These are phyloP conservation scores for Mallotus japonicus DNA, from an alignment of 441 rosid species.

Conservation along the genomic window DNA sequence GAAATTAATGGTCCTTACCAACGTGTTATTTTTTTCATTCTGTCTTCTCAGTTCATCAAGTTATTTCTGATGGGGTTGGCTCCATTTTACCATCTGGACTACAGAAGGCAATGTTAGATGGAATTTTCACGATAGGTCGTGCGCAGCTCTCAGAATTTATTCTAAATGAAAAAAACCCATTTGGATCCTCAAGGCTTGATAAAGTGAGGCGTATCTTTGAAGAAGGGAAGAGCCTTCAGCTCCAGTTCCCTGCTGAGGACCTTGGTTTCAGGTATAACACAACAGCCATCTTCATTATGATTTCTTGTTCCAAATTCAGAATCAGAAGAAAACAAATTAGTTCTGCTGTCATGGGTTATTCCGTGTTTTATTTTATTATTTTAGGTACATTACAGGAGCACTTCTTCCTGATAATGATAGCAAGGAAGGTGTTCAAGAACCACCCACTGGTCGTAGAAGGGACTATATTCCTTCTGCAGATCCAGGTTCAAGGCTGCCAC, in stretches of 20 bases:
- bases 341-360: background rate
- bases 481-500: constrained; percentile 91
- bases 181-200: constrained; percentile 74
- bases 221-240: constrained; percentile 94
- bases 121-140: constrained; percentile 79
- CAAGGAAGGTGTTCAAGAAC: constrained; percentile 27
- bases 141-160: constrained; percentile 74
- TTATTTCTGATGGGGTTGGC: constrained; percentile 49
- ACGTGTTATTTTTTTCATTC: constrained; percentile 2
- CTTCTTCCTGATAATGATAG: constrained; percentile 52
- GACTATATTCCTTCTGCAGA: constrained; percentile 76
- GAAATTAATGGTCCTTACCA: background rate
- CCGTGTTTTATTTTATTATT: background rate
- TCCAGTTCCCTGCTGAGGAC: constrained; percentile 99
- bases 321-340: background rate
- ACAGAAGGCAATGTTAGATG: constrained; percentile 73
- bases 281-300: background rate
- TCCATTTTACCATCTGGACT: constrained; percentile 67
- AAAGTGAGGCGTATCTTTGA: constrained; percentile 68
- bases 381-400: constrained; percentile 82
- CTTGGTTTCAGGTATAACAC: constrained; percentile 82
- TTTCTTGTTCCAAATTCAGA: background rate
- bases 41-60: constrained; percentile 60
- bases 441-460: constrained; percentile 73
- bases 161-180: constrained; percentile 71